These are phyloP conservation scores for Diaporthe sp. DNA, from an alignment of 2,329 filamentous ascomycete species.

Conservation along the genomic window DNA sequence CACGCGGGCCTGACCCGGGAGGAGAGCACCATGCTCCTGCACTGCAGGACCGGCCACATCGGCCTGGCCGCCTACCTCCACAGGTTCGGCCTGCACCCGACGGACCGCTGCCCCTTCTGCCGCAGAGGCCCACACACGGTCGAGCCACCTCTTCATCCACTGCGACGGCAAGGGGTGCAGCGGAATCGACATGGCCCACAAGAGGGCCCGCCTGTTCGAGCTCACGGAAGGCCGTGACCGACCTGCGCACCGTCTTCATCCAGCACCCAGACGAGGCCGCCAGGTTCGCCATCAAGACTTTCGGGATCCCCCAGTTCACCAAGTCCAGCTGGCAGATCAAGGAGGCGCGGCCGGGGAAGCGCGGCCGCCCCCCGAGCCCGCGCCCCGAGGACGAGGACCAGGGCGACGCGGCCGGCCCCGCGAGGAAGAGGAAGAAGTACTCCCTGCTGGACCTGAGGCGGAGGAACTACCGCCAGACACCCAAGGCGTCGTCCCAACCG, in stretches of 20 bases:
- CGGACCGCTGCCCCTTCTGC: not conserved
- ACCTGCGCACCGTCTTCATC: not conserved
- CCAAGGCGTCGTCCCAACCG: not conserved
- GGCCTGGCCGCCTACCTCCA: not conserved
- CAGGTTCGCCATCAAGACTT: constrained; percentile 5
- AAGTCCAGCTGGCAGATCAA: not conserved
- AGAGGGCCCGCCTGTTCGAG: not conserved
- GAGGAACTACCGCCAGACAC: not conserved
- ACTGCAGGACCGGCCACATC: constrained; percentile 13
- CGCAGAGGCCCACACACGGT: not conserved
- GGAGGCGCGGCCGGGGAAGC: not conserved
- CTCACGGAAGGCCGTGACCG: not conserved
- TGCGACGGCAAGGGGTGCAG: not conserved
- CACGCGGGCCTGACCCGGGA: not conserved
- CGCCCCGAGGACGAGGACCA: not conserved
- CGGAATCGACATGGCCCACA: not conserved
- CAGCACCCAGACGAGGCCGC: not conserved
- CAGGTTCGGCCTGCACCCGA: not conserved
- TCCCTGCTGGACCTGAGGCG: not conserved
- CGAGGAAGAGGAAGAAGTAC: not conserved
- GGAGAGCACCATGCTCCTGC: constrained; percentile 1
- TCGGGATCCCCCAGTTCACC: constrained; percentile 18
- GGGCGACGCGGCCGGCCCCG: not conserved
- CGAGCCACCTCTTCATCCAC: constrained; percentile 19
- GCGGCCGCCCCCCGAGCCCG: not conserved